These are phyloP conservation scores for Phytophthora pistaciae DNA, from an alignment of 352 stramenopile genomes.

Conservation along the genomic window DNA sequence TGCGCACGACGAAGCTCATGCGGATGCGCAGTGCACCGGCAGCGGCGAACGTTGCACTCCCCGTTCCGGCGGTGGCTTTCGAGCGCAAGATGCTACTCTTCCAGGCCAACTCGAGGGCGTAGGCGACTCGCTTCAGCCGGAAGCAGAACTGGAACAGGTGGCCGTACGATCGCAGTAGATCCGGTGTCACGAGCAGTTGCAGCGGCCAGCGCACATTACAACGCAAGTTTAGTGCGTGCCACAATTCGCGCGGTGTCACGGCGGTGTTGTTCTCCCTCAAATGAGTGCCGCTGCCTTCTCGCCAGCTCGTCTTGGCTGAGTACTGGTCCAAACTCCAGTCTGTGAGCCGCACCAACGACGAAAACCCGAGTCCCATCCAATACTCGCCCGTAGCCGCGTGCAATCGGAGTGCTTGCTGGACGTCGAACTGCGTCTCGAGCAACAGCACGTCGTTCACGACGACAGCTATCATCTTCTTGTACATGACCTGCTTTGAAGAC, in stretches of 20 bases:
- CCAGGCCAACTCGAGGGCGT: slow-evolving; percentile 75
- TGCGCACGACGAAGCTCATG: slow-evolving; percentile 84
- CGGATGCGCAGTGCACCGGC: slow-evolving; percentile 58
- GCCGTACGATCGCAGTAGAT: slow-evolving; percentile 67
- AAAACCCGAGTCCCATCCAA: slow-evolving; percentile 64
- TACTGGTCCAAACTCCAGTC: slow-evolving; percentile 72
- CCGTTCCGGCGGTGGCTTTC: slow-evolving; percentile 23
- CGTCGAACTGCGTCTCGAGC: slow-evolving; percentile 56
- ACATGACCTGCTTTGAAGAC: slow-evolving; percentile 51
- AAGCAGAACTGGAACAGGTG: slow-evolving; percentile 86
- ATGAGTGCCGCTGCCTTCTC: slow-evolving; percentile 15
- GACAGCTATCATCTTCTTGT: slow-evolving; percentile 60
- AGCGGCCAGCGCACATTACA: slow-evolving; percentile 73
- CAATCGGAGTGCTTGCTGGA: slow-evolving; percentile 53
- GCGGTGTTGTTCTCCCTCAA: slow-evolving; percentile 50
- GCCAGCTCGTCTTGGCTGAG: slow-evolving; percentile 43
- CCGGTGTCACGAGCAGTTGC: slow-evolving; percentile 67
- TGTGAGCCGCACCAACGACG: slow-evolving; percentile 38
- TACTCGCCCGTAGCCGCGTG: slow-evolving; percentile 53
- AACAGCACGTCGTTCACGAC: slow-evolving; percentile 54
- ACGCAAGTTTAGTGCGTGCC: slow-evolving; percentile 58
- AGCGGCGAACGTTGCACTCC: slow-evolving; percentile 24
- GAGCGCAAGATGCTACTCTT: slow-evolving; percentile 54
- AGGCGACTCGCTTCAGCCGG: slow-evolving; percentile 73
- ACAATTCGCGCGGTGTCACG: slow-evolving; percentile 62